Base-by-base conservation (phyloP, 805 yeast genomes). In the Kluyveromyces aestuarii region DNA sequence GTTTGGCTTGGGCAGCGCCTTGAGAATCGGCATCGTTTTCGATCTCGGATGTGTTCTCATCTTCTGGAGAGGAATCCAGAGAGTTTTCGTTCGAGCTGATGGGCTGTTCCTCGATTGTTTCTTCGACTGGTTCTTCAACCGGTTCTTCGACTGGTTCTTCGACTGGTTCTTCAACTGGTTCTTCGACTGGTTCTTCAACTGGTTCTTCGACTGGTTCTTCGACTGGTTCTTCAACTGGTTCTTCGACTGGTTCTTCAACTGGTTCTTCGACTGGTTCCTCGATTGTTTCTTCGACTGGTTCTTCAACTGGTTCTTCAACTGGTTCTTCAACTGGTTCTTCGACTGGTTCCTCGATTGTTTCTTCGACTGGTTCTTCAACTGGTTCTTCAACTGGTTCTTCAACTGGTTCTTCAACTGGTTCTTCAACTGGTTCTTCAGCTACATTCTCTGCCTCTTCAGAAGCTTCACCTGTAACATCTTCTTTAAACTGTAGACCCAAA, bases 51-150 rank as follows among this genome's bases (percentile, higher is more conserved):
- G 48, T 46, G 21, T 53, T 79, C 41, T 69, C 30, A 25, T 42
- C 72, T 57, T 76, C 73, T 55, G 25, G 17, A 37, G 38, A 39
- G 11, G 13, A 11, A 35, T 17, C 40, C 30, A 8, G 45, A 38
- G 27, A 46, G 17, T n/a, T 38, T 47, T 38, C n/a, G 30, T 30
- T 25, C 18, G 21, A 11, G 17, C 2, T 16, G 9, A 30, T 13
- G 14, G 3, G 11, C 35, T 30, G 35, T n/a, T 41, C 37, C n/a
- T 27, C 37, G 9, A 27, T 19, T 41, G 44, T 19, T 36, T 46
- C 40, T 36, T 30, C 44, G 25, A 38, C 50, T 16, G 40, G 17
- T 41, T 40, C 21, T 30, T 43, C 27, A 14, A 19, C 30, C 25
- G 33, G 19, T 5, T 33, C 37, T 44, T 44, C 41, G 4, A 17